Evolutionary conservation across 2,329 filamentous ascomycete species (phyloP), one percentile per base, ranked within the genome.

Genomic region (Aspergillus sp.): DNA sequence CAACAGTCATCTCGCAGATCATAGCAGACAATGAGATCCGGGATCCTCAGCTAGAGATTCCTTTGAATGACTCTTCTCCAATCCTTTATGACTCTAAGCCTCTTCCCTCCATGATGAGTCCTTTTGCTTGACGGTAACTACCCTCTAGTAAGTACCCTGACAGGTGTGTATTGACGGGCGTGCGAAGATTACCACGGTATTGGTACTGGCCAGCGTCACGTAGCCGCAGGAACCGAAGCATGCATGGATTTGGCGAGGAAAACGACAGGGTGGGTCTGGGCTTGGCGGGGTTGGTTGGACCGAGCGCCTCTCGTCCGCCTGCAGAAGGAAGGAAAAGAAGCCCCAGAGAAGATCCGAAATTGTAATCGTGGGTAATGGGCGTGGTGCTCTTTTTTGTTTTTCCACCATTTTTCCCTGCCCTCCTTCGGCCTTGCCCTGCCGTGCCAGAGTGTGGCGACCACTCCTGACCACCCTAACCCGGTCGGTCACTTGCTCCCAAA

Each of bases 181-280:
- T 13, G 32, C 11, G 11, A 51, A 53, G 38, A 47, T 39, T 58
- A 49, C 36, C 23, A 36, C 38, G 39, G 49, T 38, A 44, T 32
- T 36, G n/a, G 27, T 53, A 23, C 30, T 49, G 51, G 56, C 53
- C 64, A 61, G 50, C 58, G 61, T 64, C 61, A 62, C 57, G 61
- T 62, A 66, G 64, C 67, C 65, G 67, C 67, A 68, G 66, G 67
- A 68, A 68, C 65, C 60, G 60, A 67, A 65, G 62, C 53, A 62
- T 64, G 62, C 65, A 62, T 59, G 51, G 51, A 57, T 58, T 63
- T 62, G 59, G 60, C 58, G 57, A 63, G 57, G 53, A 58, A 60
- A 66, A 51, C 57, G 57, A 61, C 47, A 58, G 30, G 51, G 62
- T 63, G 64, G 64, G 58, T 59, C 63, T 44, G 36, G 49, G 41